Evolutionary conservation across 129 eudicot genomes (phyloP), one percentile per base, ranked within the genome.

Genomic region (Erigeron canadensis): DNA sequence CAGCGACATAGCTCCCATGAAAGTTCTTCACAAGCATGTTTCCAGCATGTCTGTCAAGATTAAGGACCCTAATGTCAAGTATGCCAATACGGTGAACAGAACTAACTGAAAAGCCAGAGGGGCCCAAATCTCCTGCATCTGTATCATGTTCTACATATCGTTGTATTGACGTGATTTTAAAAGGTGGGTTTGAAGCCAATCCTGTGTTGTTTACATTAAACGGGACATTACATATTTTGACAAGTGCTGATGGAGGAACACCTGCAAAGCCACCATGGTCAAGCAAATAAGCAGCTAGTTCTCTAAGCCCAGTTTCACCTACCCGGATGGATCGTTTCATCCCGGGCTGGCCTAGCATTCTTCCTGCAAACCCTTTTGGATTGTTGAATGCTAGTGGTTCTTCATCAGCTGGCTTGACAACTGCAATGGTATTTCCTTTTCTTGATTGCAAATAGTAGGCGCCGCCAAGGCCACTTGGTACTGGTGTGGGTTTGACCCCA

Each of bases 31-130:
- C 98, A 34, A 94, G 96, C 65, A 94, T 84, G 63, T 94, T 94
- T 28, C 98, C 98, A 0, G 98, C 87, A 54, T 94, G 98, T 78
- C 98, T 81, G 78, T 94, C 98, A 21, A 94, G 96, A 63, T 94
- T 94, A 71, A 94, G 81, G 44, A 87, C 72, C 65, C 98, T 76
- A 5, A 89, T 75, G 62, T 94, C 98, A 1, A 94, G 84, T 61
- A 94, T 94, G 42, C 96, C 98, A 46, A 94, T 90, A 6, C 86
- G 88, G 64, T 94, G 98, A 53, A 90, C 86, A 1, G 90, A 86
- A 58, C 86, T 41, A 17, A 89, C 90, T 0, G 97, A 87, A 68
- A 94, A 94, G 61, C 86, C 86, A 8, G 96, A 94, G 57, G 98
- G 95, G 22, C 98, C 96, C 74, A 94, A 69, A 34, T 94, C 98